Base-by-base conservation (phyloP, 2,329 filamentous ascomycete species). In the Ceratocystis ficicola region DNA sequence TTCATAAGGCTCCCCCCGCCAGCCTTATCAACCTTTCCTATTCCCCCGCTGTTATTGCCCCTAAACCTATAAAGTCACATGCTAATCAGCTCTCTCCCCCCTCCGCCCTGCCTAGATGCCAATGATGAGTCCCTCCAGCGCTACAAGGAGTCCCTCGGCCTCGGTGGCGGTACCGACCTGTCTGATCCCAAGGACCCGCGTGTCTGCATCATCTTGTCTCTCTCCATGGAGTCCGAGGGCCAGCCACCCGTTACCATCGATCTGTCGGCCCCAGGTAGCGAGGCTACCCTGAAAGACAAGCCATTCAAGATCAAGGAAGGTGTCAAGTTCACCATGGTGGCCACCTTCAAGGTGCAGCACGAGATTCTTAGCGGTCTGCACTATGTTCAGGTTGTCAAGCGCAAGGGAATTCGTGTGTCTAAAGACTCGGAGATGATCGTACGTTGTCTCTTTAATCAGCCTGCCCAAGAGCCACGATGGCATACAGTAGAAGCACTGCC, bases 371-470 rank as follows among this genome's bases (percentile, higher is more conserved):
- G 89, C 72, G 94, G 94, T 59, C 79, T 99, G 74, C 95, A 96
- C 79, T 99, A 97, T 76, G 84, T 99, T 67, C 94, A 99, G 79
- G 83, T 91, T 50, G 89, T 96, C 69, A 95, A 94, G 83, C 83
- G 92, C 72, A 91, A 91, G 81, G 89, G 89, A 65, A 82, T 97
- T 74, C 85, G 84, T 68, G 85, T 93, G 68, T 89, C 88, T 80
- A 99, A 96, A 84, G 88, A 94, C 73, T 89, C 95, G 72, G 93
- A 97, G 80, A 99, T 99, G 94, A 88, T 99, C 83, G 91, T 94
- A 77, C 73, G 87, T 81, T 41, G 28, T 12, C 36, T 41, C 36
- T 41, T 41, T 41, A 12, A 22, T 7, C 55, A 3, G 62, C 50
- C 68, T 28, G 52, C 12, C 57, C 15, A 30, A 44, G n/a, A 17